Base-by-base conservation (phyloP, 192 early-diverging fungal species). In the Coemansia sp. region DNA sequence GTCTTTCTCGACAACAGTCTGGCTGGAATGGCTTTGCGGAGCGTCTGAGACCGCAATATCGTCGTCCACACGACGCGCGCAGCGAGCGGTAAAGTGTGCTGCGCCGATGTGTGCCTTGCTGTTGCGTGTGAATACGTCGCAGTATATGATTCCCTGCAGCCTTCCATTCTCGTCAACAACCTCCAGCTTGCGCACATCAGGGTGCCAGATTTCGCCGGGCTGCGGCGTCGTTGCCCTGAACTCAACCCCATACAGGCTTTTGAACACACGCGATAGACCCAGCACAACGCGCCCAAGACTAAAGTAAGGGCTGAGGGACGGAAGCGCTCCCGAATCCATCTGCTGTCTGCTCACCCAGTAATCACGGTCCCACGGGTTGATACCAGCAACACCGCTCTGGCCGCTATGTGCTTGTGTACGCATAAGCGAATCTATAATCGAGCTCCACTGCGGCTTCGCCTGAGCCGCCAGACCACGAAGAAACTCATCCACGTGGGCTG, bases 31-130 rank as follows among this genome's bases (percentile, higher is more conserved):
- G 40, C 40, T 61, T 18, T 43, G 31, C 75, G 67, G 26, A 23
- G 21, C 40, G 6, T 52, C 60, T 18, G 46, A 13, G 4, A 72
- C 58, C 3, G 48, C 49, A 34, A 82, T 84, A 46, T 96, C 94
- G 63, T 94, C 87, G 74, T 95, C 91, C 2, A 97, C 80, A 4
- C 93, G 84, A 15, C 97, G 85, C 0, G 94, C 93, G 37, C 94
- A 95, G 13, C 93, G 84, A 0, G 97, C 89, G 0, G 97, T 98
- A 67, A 97, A 99, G 81, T 99, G 97, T 2, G 97, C 97, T 0
- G 97, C 93, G 63, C 87, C 89, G 30, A 89, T 84, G 40, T 81
- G 85, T 30, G 93, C 91, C 62, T 90, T 91, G 40, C 86, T 88
- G 29, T 66, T 67, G n/a, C 97, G 88, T 13, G 74, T 73, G 72